These are phyloP conservation scores for Fusarium tuaranense DNA, from an alignment of 2,329 filamentous ascomycete genomes.

Conservation along the genomic window DNA sequence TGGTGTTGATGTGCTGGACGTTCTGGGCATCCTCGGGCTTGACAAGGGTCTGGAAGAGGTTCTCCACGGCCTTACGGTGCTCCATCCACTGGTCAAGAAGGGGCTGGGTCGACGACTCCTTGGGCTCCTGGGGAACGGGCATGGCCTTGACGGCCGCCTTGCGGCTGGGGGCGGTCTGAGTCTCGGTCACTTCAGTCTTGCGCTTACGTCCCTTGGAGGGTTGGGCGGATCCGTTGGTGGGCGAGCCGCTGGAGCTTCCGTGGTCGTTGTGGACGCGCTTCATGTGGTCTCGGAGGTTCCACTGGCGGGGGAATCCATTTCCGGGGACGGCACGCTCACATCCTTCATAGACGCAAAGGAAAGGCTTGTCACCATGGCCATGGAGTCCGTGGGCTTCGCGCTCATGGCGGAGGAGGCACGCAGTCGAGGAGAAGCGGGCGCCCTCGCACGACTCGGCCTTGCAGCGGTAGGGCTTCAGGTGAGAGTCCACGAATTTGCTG, in stretches of 20 bases:
- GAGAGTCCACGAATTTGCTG: constrained; percentile 97
- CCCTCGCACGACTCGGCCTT: constrained; percentile 86
- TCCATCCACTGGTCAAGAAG: constrained; percentile 69
- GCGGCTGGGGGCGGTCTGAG: constrained; percentile 54
- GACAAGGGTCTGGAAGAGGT: constrained; percentile 63
- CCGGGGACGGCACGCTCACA: constrained; percentile 86
- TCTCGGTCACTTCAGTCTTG: constrained; percentile 64
- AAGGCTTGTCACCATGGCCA: constrained; percentile 92
- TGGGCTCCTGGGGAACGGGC: constrained; percentile 47
- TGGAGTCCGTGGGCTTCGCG: constrained; percentile 96
- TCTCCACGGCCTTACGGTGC: constrained; percentile 72
- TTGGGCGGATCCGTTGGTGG: constrained; percentile 48
- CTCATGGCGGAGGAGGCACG: constrained; percentile 93
- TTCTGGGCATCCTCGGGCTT: constrained; percentile 65
- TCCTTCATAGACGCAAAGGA: constrained; percentile 87
- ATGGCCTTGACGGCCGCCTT: constrained; percentile 61
- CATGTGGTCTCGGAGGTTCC: constrained; percentile 98
- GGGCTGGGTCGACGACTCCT: constrained; percentile 51
- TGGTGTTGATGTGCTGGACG: constrained; percentile 64
- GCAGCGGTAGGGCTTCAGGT: constrained; percentile 96
- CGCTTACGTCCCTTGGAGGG: constrained; percentile 67
- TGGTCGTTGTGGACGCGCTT: constrained; percentile 86
- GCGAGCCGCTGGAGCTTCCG: constrained; percentile 57
- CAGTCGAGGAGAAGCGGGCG: constrained; percentile 92
- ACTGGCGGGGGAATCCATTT: constrained; percentile 92